These are phyloP conservation scores for Dendrobium officinale DNA, from an alignment of 106 monocot species.

Conservation along the genomic window DNA sequence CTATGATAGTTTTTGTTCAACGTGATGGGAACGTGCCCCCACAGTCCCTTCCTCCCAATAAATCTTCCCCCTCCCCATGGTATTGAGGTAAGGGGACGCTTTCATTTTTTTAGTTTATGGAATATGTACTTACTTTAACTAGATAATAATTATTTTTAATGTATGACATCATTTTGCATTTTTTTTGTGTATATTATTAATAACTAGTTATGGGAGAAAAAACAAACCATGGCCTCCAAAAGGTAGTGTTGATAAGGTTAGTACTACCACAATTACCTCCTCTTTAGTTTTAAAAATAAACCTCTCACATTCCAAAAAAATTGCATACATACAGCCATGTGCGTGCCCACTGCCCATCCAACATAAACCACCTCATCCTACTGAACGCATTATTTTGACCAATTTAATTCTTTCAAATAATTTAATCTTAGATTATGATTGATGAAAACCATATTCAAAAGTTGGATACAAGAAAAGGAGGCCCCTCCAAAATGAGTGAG, in stretches of 20 bases:
- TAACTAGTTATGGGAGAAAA: constrained; percentile 48
- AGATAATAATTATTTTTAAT: background rate
- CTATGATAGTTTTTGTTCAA: too few species aligned
- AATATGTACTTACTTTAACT: background rate
- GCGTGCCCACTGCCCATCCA: background rate
- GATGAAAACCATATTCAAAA: constrained; percentile 62
- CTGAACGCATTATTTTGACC: background rate
- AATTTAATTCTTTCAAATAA: background rate
- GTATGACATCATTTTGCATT: constrained; percentile 6
- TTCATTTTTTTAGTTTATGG: background rate
- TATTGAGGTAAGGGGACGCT: too few species aligned
- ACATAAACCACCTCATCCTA: background rate
- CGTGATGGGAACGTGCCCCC: too few species aligned
- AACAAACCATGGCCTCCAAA: constrained; percentile 89
- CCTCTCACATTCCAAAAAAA: background rate
- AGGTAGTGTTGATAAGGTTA: constrained; percentile 74
- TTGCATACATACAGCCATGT: background rate
- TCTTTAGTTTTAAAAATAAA: background rate
- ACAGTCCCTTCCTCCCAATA: too few species aligned
- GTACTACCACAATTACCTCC: background rate
- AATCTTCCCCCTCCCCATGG: too few species aligned
- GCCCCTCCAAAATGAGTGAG: constrained; percentile 63
- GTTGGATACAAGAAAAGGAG: constrained; percentile 84
- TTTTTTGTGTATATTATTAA: constrained; percentile 42
- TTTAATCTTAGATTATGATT: constrained; percentile 36